Evolutionary conservation across 2,329 filamentous ascomycete species (phyloP).

Genomic region (Arthrobotrys pseudoclavata): DNA sequence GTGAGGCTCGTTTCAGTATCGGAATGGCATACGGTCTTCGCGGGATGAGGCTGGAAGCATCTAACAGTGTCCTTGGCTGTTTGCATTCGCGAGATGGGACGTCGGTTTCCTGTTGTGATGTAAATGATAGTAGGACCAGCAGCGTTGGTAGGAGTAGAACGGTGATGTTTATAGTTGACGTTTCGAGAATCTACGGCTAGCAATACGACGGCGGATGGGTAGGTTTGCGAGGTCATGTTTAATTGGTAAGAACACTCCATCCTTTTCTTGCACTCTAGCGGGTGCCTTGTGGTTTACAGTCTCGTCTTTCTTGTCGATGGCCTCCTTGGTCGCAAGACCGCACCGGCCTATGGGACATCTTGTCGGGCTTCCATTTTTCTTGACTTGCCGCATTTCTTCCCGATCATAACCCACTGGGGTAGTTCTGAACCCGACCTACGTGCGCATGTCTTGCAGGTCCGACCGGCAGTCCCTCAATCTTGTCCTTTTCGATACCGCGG

Average conservation of each 20-base stretch:
- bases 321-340: constrained; percentile 29
- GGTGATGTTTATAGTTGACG: constrained; percentile 28
- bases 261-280: constrained; percentile 32
- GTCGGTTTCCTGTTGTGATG: constrained; percentile 43
- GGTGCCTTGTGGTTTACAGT: constrained; percentile 39
- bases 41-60: constrained; percentile 46
- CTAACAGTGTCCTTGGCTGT: constrained; percentile 38
- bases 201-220: constrained; percentile 35
- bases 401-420: neutral
- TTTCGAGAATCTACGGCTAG: constrained; percentile 21
- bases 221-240: neutral
- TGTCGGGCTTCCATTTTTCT: constrained; percentile 16
- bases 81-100: constrained; percentile 36
- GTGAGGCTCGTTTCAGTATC: constrained; percentile 43
- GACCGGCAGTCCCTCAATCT: constrained; percentile 46
- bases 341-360: constrained; percentile 34
- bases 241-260: constrained; percentile 56
- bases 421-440: constrained; percentile 46
- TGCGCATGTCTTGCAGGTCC: constrained; percentile 59
- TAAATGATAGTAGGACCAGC: constrained; percentile 22
- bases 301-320: constrained; percentile 39
- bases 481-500: constrained; percentile 46
- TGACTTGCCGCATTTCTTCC: neutral
- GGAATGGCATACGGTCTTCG: constrained; percentile 32
- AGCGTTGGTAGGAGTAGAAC: constrained; percentile 30